A percentile compares a stretch with the other conserved stretches of the same genome.
phyloP scores from a whole-genome alignment of 139 green algal genomes.

The Micractinium conductrix region DNA sequence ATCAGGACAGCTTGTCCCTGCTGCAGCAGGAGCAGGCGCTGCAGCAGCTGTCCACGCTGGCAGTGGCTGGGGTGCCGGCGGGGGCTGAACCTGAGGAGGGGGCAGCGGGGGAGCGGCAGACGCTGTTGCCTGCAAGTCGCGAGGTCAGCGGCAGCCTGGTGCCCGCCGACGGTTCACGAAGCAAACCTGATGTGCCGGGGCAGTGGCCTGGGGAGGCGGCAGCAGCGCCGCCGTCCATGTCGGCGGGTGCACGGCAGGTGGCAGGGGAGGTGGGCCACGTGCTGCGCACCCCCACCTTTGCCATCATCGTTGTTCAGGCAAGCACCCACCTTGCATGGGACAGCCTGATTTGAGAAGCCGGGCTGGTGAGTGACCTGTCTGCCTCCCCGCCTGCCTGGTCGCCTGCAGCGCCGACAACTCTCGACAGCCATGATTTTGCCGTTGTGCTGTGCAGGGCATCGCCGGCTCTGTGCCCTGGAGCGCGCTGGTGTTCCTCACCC shows the following conservation, averaged over 20 bases:
- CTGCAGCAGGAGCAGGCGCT: no score
- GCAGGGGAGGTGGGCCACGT: conserved; percentile 37
- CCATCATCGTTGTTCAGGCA: conserved; percentile 54
- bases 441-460: conserved; percentile 53
- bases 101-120: not conserved
- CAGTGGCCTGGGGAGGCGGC: not conserved
- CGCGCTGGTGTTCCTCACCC: conserved; percentile 64
- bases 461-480: conserved; percentile 63
- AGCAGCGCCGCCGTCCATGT: not conserved
- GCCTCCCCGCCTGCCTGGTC: no score
- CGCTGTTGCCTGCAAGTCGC: not conserved
- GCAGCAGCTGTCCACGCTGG: not conserved
- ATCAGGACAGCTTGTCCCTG: not conserved
- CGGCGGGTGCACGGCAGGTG: not conserved
- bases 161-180: not conserved
- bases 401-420: no score
- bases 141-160: not conserved
- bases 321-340: no score
- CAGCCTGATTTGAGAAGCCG: no score
- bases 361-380: no score
- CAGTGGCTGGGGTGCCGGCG: not conserved
- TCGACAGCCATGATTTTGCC: not conserved
- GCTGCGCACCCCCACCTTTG: conserved; percentile 58
- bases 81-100: not conserved
- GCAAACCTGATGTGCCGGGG: not conserved